Base-by-base conservation (phyloP, 495 filamentous ascomycete genomes). In the Thermothielavioides terrestris region DNA sequence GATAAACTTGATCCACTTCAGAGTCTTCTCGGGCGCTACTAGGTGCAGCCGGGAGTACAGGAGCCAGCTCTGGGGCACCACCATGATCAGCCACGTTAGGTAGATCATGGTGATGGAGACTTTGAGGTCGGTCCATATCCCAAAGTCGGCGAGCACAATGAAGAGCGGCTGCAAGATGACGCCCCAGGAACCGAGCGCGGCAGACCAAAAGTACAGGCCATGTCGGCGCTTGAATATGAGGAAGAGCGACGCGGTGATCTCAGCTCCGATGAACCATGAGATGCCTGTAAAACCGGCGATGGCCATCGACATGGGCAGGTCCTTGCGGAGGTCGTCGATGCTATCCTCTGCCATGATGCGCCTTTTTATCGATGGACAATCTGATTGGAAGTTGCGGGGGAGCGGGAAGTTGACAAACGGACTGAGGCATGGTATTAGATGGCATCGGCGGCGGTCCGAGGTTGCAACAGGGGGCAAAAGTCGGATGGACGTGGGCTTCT, bases 141-240 rank as follows among this genome's bases (percentile, higher is more conserved):
- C 45, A 36, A 64, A 70, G 41, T 63, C 60, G 8, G 52, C 55
- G 22, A 73, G 58, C 18, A 76, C 58, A 37, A 69, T 63, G 49
- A 62, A 65, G 1, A 68, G 30, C 9, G 66, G 56, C 37, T 74
- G 67, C 9, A 59, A n/a, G 41, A 67, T 58, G 34, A 72, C 56
- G 23, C 68, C 70, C 26, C 70, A 70, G 0, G 76, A 75, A 4
- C 68, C 68, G 32, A 80, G 53, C 6, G 78, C 55, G 42, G 78
- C 63, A 30, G 73, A 71, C 76, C 77, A 81, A 57, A 81, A 82
- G 64, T 82, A 80, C 21, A 77, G 65, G 6, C 77, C 77, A 10
- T 61, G 65, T 25, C 73, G 74, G 38, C 71, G 69, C 23, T 71
- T 67, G 49, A 82, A 80, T 23, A 74, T 73, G 42, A 79, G 64